Percentiles rank a stretch among this genome's conserved stretches.
Conservation (phyloP, 805 yeast genomes). For the Ogataea populi-albae region DNA sequence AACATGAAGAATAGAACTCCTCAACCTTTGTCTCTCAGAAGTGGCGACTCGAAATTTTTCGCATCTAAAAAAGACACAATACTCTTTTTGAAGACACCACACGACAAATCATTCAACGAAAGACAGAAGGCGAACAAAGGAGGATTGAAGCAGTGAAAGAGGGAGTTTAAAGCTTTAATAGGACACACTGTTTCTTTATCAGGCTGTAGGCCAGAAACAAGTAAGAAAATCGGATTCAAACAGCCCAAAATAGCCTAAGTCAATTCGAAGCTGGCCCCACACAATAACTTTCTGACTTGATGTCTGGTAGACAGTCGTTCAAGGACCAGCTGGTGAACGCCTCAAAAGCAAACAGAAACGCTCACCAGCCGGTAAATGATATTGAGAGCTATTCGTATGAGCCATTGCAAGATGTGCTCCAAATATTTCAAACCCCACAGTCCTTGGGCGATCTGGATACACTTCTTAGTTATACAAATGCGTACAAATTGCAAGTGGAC, state of each 20-base stretch:
- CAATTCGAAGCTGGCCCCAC: too few species aligned
- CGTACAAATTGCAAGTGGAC: constrained; percentile 50
- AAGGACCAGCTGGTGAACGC: constrained; percentile 26
- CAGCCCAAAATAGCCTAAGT: too few species aligned
- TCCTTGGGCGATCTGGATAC: constrained; percentile 50
- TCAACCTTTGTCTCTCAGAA: too few species aligned
- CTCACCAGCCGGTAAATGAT: constrained; percentile 5
- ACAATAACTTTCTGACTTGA: too few species aligned
- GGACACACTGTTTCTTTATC: too few species aligned
- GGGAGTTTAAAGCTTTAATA: too few species aligned
- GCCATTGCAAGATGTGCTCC: constrained; percentile 51
- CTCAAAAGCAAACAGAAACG: constrained; percentile 11
- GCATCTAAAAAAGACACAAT: constrained; percentile 1
- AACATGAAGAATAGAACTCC: too few species aligned
- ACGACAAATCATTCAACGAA: neutral
- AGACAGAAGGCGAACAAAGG: neutral
- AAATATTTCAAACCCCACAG: constrained; percentile 49
- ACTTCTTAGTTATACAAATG: constrained; percentile 46
- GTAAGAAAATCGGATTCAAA: neutral
- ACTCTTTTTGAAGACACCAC: neutral
- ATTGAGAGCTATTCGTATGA: constrained; percentile 44
- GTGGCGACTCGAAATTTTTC: neutral
- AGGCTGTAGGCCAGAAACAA: neutral
- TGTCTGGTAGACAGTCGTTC: constrained; percentile 18
- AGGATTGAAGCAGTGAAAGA: too few species aligned